A percentile compares a stretch with the other conserved stretches of the same genome.
Conservation (phyloP, 2,329 filamentous ascomycete genomes). For the Nigrospora sphaerica region DNA sequence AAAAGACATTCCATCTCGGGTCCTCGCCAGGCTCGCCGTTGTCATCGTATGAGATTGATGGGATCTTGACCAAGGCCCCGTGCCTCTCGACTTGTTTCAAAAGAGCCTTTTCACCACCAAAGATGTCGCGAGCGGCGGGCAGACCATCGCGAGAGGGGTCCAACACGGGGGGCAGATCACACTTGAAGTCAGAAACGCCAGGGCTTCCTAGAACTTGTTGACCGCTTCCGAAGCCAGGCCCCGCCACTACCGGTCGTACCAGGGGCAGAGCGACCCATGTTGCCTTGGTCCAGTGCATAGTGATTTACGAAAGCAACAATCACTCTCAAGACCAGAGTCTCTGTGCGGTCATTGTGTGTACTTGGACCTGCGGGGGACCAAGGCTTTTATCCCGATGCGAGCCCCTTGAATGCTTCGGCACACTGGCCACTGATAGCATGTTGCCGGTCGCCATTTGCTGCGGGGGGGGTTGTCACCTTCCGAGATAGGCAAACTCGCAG, state of each 20-base stretch:
- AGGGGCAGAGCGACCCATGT: slow-evolving; percentile 11
- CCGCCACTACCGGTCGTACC: slow-evolving; percentile 4
- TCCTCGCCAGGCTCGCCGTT: slow-evolving; percentile 47
- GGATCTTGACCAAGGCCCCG: slow-evolving; percentile 41
- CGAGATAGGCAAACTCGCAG: no score
- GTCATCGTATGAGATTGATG: slow-evolving; percentile 49
- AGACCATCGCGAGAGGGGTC: slow-evolving; percentile 21
- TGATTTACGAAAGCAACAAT: background rate
- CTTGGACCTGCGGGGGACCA: no score
- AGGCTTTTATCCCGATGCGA: no score
- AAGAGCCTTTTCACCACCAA: slow-evolving; percentile 17
- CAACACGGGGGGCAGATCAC: slow-evolving; percentile 18
- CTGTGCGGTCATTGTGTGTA: no score
- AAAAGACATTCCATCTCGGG: slow-evolving; percentile 46
- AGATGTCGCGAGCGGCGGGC: slow-evolving; percentile 18
- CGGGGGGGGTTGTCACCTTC: no score
- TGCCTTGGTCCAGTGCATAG: slow-evolving; percentile 7
- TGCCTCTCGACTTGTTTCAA: slow-evolving; percentile 29
- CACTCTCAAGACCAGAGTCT: no score
- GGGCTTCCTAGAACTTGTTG: slow-evolving; percentile 10
- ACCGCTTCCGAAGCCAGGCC: slow-evolving; percentile 5
- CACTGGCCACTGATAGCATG: no score
- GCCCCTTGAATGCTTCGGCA: no score
- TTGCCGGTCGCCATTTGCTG: no score
- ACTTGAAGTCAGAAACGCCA: slow-evolving; percentile 13